These are phyloP conservation scores for Primulina huaijiensis DNA, from an alignment of 257 asterid species.

Conservation along the genomic window DNA sequence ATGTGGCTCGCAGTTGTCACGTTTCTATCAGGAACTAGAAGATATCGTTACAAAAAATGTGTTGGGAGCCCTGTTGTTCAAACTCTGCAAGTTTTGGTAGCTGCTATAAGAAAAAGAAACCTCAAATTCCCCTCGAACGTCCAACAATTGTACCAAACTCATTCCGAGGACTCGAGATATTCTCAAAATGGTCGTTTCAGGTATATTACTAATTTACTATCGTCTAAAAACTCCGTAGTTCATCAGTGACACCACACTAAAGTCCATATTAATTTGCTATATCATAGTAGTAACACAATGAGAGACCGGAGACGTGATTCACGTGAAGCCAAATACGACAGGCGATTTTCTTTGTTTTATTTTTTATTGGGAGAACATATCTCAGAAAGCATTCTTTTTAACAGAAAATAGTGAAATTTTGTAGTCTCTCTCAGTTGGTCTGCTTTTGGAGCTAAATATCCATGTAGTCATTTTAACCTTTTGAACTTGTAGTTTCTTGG, in stretches of 20 bases:
- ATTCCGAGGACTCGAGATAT: constrained; percentile 3
- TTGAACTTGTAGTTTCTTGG: constrained; percentile 23
- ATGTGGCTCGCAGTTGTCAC: constrained; percentile 11
- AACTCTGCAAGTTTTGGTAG: constrained; percentile 23
- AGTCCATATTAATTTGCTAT: no score
- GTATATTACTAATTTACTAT: constrained; percentile 1
- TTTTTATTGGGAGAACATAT: neutral
- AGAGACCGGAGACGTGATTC: neutral
- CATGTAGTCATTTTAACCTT: neutral
- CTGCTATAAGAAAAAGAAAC: constrained; percentile 25
- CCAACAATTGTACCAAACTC: constrained; percentile 16
- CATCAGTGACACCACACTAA: no score
- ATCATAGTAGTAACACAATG: neutral
- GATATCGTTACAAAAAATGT: constrained; percentile 26
- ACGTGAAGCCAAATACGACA: neutral
- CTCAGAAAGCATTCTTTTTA: neutral
- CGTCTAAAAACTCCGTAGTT: no score
- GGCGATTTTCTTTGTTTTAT: neutral
- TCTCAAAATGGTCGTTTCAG: constrained; percentile 5
- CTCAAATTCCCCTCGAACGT: constrained; percentile 13
- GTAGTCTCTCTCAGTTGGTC: neutral
- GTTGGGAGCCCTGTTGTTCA: constrained; percentile 30
- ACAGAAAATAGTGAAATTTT: neutral
- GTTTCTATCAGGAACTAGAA: constrained; percentile 20
- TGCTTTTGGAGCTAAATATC: neutral